Conservation (phyloP, 176 grass and related monocot species). For the Musa acuminata region DNA sequence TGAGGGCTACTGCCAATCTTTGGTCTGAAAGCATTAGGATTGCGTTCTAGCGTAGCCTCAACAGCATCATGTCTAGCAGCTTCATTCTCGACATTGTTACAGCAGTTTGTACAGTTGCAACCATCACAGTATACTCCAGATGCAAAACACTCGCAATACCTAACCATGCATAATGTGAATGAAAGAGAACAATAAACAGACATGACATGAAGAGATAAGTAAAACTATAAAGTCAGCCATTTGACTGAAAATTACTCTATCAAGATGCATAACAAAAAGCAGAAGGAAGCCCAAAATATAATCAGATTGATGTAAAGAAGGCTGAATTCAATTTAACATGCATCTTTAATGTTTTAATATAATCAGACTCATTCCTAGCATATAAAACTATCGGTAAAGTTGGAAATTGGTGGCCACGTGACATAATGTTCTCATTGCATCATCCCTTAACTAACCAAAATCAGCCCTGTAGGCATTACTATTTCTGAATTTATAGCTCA, state of each 20-base stretch:
- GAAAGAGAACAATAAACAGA: not conserved
- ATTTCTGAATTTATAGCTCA: not conserved
- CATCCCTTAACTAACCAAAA: not conserved
- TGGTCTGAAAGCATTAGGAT: conserved; percentile 25
- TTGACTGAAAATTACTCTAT: not conserved
- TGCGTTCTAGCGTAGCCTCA: conserved; percentile 24
- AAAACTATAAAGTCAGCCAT: not conserved
- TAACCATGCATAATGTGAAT: conserved; percentile 20
- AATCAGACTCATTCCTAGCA: not conserved
- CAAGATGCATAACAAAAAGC: not conserved
- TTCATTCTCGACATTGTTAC: conserved; percentile 28
- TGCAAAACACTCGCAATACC: conserved; percentile 43
- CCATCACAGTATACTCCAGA: conserved; percentile 28
- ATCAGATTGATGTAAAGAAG: not conserved
- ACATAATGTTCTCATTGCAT: not conserved
- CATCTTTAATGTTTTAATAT: not conserved
- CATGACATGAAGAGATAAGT: not conserved
- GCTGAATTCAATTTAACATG: not conserved
- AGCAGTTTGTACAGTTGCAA: conserved; percentile 38
- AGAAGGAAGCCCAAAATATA: conserved; percentile 1
- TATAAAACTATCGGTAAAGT: not conserved
- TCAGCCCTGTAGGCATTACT: not conserved
- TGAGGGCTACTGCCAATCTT: conserved; percentile 22
- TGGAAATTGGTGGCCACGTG: not conserved
- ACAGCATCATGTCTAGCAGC: conserved; percentile 28